These are phyloP conservation scores for Helotiales sp. DNA, from an alignment of 2,329 filamentous ascomycete species.

Conservation along the genomic window DNA sequence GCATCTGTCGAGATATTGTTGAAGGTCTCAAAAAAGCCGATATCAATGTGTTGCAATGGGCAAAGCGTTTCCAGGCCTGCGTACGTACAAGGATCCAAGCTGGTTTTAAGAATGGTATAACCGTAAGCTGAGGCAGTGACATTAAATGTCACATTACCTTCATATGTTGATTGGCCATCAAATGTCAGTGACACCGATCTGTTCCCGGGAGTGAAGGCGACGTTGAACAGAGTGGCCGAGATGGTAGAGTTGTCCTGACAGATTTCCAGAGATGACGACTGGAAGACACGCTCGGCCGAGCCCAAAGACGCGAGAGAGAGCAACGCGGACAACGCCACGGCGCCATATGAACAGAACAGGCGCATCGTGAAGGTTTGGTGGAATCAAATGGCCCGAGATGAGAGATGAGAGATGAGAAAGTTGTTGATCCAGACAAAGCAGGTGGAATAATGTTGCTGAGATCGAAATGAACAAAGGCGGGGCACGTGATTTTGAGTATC, in stretches of 20 bases:
- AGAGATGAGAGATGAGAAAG: neutral
- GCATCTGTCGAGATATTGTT: slow-evolving; percentile 59
- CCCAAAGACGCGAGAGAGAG: slow-evolving; percentile 10
- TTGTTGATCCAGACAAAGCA: neutral
- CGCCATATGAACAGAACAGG: slow-evolving; percentile 2
- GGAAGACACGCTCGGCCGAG: slow-evolving; percentile 48
- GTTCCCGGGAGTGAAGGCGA: slow-evolving; percentile 79
- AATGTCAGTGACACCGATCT: slow-evolving; percentile 74
- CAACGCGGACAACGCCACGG: neutral
- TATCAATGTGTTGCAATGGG: slow-evolving; percentile 85
- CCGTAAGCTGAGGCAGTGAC: slow-evolving; percentile 82
- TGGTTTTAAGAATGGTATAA: slow-evolving; percentile 69
- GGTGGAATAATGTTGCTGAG: neutral
- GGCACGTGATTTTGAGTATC: slow-evolving; percentile 4
- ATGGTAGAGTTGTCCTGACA: slow-evolving; percentile 87
- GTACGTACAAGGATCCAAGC: slow-evolving; percentile 74
- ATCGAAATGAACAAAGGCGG: neutral
- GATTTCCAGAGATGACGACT: slow-evolving; percentile 81
- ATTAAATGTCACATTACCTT: slow-evolving; percentile 80
- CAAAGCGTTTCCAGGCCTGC: slow-evolving; percentile 76
- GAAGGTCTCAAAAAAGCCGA: slow-evolving; percentile 45
- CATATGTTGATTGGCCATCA: slow-evolving; percentile 80
- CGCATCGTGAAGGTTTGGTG: slow-evolving; percentile 20
- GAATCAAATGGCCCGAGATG: neutral
- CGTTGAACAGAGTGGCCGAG: slow-evolving; percentile 86